Conservation (phyloP, 805 yeast species). For the Metahyphopichia silvanorum region DNA sequence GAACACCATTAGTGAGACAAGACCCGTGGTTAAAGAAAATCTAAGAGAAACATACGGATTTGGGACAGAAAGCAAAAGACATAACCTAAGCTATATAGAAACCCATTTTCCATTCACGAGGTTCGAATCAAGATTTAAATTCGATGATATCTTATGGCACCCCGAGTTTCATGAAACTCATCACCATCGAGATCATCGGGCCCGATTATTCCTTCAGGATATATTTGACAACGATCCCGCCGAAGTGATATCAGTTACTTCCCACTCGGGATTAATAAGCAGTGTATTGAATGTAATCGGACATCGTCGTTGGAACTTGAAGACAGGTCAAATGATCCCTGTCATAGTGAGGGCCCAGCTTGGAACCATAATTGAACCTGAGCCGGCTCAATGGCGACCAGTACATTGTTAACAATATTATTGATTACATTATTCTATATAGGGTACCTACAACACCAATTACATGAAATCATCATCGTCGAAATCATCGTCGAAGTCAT, state of each 20-base stretch:
- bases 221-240: constrained; percentile 19
- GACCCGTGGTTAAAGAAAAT: constrained; percentile 22
- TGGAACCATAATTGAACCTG: constrained; percentile 5
- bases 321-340: constrained; percentile 28
- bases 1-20: constrained; percentile 11
- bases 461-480: constrained; percentile 78
- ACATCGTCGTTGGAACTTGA: constrained; percentile 20
- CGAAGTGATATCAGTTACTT: constrained; percentile 20
- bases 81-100: constrained; percentile 16
- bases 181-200: constrained; percentile 24
- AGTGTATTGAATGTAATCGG: constrained; percentile 21
- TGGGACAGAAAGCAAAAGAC: constrained; percentile 27
- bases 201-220: constrained; percentile 21
- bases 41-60: constrained; percentile 33
- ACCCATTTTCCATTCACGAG: constrained; percentile 14
- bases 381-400: neutral
- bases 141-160: constrained; percentile 23
- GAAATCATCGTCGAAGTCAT: constrained; percentile 48
- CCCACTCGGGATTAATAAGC: constrained; percentile 27
- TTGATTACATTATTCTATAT: neutral
- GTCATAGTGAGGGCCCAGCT: constrained; percentile 15
- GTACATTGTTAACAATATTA: neutral
- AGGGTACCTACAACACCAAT: constrained; percentile 5
- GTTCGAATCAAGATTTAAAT: constrained; percentile 24
- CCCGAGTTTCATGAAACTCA: constrained; percentile 18